Evolutionary conservation across 371 early-diverging fungal species (phyloP).

Genomic region (Saksenaea oblongispora): DNA sequence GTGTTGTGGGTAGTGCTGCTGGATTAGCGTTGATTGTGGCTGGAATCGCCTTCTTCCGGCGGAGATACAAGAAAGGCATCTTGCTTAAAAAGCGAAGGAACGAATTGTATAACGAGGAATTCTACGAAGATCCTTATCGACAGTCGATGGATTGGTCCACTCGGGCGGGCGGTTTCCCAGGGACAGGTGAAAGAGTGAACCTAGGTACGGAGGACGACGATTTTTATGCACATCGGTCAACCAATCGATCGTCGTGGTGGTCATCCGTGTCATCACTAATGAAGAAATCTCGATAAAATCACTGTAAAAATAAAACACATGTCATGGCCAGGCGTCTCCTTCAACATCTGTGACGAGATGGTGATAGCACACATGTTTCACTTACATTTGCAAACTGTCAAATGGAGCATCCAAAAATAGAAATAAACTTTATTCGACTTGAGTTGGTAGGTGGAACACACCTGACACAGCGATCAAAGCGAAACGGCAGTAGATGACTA

Average conservation of each 20-base stretch:
- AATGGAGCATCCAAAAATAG: too few species aligned
- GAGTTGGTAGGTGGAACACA: too few species aligned
- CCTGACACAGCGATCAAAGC: too few species aligned
- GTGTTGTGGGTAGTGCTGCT: slow-evolving; percentile 31
- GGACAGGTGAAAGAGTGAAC: slow-evolving; percentile 18
- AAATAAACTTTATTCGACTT: too few species aligned
- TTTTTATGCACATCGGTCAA: not conserved
- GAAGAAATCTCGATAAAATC: not conserved
- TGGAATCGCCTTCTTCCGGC: slow-evolving; percentile 17
- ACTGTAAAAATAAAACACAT: not conserved
- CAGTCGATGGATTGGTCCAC: slow-evolving; percentile 22
- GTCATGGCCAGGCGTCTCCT: not conserved
- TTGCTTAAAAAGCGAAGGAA: slow-evolving; percentile 15
- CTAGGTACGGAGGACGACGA: not conserved
- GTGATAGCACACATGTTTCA: too few species aligned
- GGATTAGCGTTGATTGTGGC: slow-evolving; percentile 31
- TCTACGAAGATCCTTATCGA: slow-evolving; percentile 27
- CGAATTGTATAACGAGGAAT: slow-evolving; percentile 28
- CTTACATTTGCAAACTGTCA: too few species aligned
- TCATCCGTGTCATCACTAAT: not conserved
- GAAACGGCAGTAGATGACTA: too few species aligned
- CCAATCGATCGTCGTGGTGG: slow-evolving; percentile 1
- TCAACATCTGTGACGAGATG: too few species aligned
- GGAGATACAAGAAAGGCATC: slow-evolving; percentile 15
- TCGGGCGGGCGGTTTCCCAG: slow-evolving; percentile 20